Evolutionary conservation across 1,139 yeast genomes (phyloP), one percentile per base, ranked within the genome.

Genomic region (Sugiyamaella neomexicana): DNA sequence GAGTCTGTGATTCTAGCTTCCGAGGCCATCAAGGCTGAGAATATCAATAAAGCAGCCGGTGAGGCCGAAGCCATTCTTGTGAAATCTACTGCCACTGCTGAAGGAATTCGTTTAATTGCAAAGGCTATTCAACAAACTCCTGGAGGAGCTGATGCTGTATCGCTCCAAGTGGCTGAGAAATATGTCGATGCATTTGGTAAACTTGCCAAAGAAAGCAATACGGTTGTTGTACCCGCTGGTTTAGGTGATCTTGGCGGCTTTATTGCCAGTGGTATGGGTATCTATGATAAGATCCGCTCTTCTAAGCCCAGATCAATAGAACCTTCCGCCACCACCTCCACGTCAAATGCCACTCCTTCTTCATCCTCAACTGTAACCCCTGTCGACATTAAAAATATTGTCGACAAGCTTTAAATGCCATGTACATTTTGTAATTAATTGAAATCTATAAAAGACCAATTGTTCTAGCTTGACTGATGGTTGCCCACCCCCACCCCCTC

Each of bases 161-260:
- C 84, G 34, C 77, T 89, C 61, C 90, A 85, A 69, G 84, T 89
- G 47, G 96, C 96, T 17, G 93, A 86, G 67, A 87, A 85, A 65
- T 88, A 88, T 68, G 88, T 88, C 57, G 86, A 83, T 56, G 89
- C 91, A 47, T 88, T 88, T 68, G 87, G 89, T 50, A 83, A 87
- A 62, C 76, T 88, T 67, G 96, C 96, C 44, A 87, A 88, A 75
- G 91, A 86, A 68, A 75, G 86, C 45, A 88, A 86, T 66, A 85
- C 95, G 1, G 80, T 89, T 32, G 85, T 88, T 44, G 78, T 88
- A 43, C 96, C 96, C 13, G 80, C 89, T 12, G 85, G 85, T 56
- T 71, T 88, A 68, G 86, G 88, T 58, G 91, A 88, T 64, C 75
- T 88, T 69, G 84, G 91, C 47, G 78, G 82, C 27, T 79, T 86